Evolutionary conservation across 2,329 filamentous ascomycete species (phyloP).

Genomic region (Emmonsiellopsis sp.): DNA sequence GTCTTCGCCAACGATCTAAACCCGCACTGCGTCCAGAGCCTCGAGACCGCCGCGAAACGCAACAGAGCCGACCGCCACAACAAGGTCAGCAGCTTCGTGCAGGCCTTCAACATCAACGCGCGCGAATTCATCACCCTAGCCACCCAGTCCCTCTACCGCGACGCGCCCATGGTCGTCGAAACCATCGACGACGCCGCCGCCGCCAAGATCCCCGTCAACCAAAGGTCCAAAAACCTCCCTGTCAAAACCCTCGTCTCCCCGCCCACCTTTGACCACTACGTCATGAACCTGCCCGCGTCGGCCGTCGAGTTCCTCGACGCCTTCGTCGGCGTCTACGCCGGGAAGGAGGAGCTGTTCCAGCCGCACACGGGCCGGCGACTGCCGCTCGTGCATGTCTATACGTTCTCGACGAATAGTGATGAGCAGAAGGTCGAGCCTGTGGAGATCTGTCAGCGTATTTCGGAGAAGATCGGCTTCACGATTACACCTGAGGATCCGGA

Average conservation of each 20-base stretch:
- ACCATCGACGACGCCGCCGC: not conserved
- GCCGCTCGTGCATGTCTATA: constrained; percentile 87
- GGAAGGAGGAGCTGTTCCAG: constrained; percentile 56
- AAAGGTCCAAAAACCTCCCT: constrained; percentile 15
- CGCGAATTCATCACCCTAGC: constrained; percentile 67
- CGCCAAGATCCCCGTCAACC: constrained; percentile 30
- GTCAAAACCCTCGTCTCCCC: constrained; percentile 38
- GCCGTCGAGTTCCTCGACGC: constrained; percentile 73
- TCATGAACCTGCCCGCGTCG: constrained; percentile 93
- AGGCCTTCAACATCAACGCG: constrained; percentile 73
- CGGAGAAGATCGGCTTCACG: constrained; percentile 49
- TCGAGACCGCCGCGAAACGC: constrained; percentile 61
- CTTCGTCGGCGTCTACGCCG: constrained; percentile 74
- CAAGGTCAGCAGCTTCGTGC: constrained; percentile 69
- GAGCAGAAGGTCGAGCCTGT: constrained; percentile 53
- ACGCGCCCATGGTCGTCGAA: constrained; percentile 36
- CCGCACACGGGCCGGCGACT: constrained; percentile 52
- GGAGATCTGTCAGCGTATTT: constrained; percentile 60
- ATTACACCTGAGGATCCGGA: constrained; percentile 49
- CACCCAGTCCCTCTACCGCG: constrained; percentile 45
- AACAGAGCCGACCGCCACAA: constrained; percentile 39
- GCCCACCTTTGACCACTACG: constrained; percentile 76
- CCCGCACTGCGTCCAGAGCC: constrained; percentile 69
- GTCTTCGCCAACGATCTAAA: constrained; percentile 98
- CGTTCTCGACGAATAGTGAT: constrained; percentile 76